Evolutionary conservation across 2,329 filamentous ascomycete genomes (phyloP), one percentile per base, ranked within the genome.

Genomic region (Pleomassaria siparia): DNA sequence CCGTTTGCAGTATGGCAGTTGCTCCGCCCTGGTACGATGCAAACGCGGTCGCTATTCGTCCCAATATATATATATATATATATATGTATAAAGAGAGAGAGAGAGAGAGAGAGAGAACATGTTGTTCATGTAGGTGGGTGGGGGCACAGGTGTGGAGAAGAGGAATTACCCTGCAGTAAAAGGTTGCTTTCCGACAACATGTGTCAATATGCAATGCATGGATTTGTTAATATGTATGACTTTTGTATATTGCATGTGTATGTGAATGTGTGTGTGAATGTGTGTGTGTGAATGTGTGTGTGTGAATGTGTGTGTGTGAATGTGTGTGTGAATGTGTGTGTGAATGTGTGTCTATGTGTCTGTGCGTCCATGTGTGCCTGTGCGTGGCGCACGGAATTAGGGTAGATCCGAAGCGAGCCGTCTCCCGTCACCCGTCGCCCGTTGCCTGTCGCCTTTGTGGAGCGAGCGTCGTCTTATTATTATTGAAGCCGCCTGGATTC

Each of bases 1-100:
- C 51, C 54, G 58, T 58, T 44, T 32, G 10, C 28, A 26, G 44
- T 43, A 40, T 53, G 46, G 54, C 53, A 46, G 35, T 56, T 54
- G 24, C 50, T 50, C 53, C 55, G 55, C 33, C 21, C 32, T 40
- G 5, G 24, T 12, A 30, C 40, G 29, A 41, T 40, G 43, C 30
- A 47, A 45, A 20, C 16, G 21, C 20, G 22, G 36, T 32, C 40
- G 35, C 35, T 13, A 29, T 37, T 41, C 15, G 43, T 44, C 44
- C 50, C 47, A 35, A 46, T 29, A 47, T 49, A n/a, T n/a, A n/a
- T n/a, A n/a, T n/a, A n/a, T n/a, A n/a, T n/a, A n/a, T n/a, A n/a
- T n/a, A n/a, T n/a, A n/a, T n/a, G n/a, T n/a, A n/a, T n/a, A n/a
- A n/a, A n/a, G n/a, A n/a, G n/a, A n/a, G n/a, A n/a, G n/a, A n/a